A percentile compares a stretch with the other conserved stretches of the same genome.
These are phyloP conservation scores for Cytospora mali DNA, from an alignment of 2,329 filamentous ascomycete genomes.

Conservation along the genomic window DNA sequence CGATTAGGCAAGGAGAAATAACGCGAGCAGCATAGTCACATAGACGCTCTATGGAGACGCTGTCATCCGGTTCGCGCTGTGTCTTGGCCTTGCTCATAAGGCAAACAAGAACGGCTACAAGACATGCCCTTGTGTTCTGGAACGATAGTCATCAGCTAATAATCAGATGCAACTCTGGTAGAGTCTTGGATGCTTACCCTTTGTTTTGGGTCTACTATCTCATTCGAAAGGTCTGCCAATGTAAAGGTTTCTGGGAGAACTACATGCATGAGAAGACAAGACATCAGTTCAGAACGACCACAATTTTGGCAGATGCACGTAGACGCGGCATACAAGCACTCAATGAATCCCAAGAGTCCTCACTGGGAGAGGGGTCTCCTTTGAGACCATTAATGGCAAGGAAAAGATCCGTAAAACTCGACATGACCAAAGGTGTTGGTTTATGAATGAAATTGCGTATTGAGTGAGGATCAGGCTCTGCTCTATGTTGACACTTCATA, in stretches of 20 bases:
- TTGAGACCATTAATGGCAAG: slow-evolving; percentile 2
- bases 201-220: slow-evolving; percentile 1
- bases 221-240: slow-evolving; percentile 10
- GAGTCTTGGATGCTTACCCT: slow-evolving; percentile 4
- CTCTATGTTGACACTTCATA: neutral
- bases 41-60: slow-evolving; percentile 5
- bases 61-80: slow-evolving; percentile 9
- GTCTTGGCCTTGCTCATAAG: slow-evolving; percentile 14
- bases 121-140: slow-evolving; percentile 10
- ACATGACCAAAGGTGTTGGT: slow-evolving; percentile 7
- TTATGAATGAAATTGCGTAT: neutral
- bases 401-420: slow-evolving; percentile 5
- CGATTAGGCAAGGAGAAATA: slow-evolving; percentile 11
- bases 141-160: slow-evolving; percentile 3
- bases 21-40: slow-evolving; percentile 10
- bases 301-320: neutral
- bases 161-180: neutral
- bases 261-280: slow-evolving; percentile 1
- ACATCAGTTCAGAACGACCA: slow-evolving; percentile 13
- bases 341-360: slow-evolving; percentile 17
- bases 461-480: neutral
- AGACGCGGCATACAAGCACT: slow-evolving; percentile 15
- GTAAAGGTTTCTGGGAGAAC: slow-evolving; percentile 16
- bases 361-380: slow-evolving; percentile 1
- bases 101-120: slow-evolving; percentile 20